These are phyloP conservation scores for Apiotrichum gracile DNA, from an alignment of 1,284 basidiomycete genomes.

Conservation along the genomic window DNA sequence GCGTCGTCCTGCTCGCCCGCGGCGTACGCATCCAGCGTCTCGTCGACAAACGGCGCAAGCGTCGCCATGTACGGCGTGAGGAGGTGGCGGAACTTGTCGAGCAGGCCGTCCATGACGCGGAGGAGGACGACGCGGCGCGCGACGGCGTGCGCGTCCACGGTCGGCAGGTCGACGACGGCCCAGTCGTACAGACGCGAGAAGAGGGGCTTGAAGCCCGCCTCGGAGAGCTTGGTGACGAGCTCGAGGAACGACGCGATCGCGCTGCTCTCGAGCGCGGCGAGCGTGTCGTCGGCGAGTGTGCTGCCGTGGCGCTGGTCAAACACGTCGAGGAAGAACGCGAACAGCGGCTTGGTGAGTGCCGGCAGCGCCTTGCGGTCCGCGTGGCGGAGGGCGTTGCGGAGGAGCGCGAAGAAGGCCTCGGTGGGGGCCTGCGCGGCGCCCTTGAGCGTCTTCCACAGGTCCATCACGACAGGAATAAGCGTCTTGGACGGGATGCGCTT, in stretches of 20 bases:
- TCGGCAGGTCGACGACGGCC: conserved; percentile 62
- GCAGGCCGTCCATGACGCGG: conserved; percentile 62
- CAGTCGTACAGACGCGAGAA: conserved; percentile 92
- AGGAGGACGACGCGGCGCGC: conserved; percentile 62
- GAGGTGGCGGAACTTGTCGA: conserved; percentile 81
- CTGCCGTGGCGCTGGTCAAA: conserved; percentile 58
- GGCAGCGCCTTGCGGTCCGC: conserved; percentile 62
- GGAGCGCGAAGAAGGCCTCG: conserved; percentile 59
- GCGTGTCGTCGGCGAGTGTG: conserved; percentile 32
- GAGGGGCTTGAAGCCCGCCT: conserved; percentile 83
- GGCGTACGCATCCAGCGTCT: conserved; percentile 57
- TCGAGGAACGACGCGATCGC: conserved; percentile 71
- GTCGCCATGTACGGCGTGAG: conserved; percentile 87
- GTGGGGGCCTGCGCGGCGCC: conserved; percentile 25
- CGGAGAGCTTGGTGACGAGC: conserved; percentile 88
- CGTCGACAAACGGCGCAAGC: conserved; percentile 63
- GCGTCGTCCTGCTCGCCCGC: conserved; percentile 29
- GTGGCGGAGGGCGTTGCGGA: conserved; percentile 61
- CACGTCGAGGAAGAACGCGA: conserved; percentile 74
- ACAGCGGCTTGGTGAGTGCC: conserved; percentile 65
- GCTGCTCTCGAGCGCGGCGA: conserved; percentile 46
- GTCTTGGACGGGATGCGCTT: conserved; percentile 65
- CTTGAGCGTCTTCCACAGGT: conserved; percentile 44
- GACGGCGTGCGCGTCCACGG: conserved; percentile 27
- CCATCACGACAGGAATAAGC: conserved; percentile 58